Evolutionary conservation across 352 stramenopile species (phyloP).

Genomic region (Aphanomyces euteiches): DNA sequence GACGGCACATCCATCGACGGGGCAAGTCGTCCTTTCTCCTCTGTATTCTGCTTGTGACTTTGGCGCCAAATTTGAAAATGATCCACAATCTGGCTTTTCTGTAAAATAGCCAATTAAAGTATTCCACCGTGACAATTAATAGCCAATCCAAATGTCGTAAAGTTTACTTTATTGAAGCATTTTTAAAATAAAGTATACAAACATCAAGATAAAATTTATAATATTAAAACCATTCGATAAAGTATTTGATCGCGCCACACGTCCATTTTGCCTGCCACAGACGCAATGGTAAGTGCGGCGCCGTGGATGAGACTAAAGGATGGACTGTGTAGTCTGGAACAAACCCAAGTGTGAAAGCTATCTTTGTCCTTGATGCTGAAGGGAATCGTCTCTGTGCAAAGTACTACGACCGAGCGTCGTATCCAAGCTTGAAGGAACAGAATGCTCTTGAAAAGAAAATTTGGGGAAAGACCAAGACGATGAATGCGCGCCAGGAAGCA

Average conservation of each 20-base stretch:
- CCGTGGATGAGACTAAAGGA: neutral
- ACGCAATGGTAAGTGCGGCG: constrained; percentile 24
- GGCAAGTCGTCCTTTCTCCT: too few species aligned
- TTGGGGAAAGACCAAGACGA: constrained; percentile 88
- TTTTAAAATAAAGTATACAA: neutral
- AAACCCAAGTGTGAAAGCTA: constrained; percentile 75
- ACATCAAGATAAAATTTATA: neutral
- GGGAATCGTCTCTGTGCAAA: constrained; percentile 88
- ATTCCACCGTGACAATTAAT: too few species aligned
- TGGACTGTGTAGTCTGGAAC: neutral
- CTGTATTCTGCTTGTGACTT: too few species aligned
- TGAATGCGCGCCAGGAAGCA: constrained; percentile 77
- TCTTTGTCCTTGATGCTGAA: constrained; percentile 85
- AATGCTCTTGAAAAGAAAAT: constrained; percentile 87
- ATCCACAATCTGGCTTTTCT: too few species aligned
- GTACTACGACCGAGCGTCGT: constrained; percentile 87
- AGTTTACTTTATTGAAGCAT: neutral
- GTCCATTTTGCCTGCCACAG: constrained; percentile 16
- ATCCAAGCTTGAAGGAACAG: constrained; percentile 81
- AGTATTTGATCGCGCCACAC: constrained; percentile 3
- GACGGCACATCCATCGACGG: too few species aligned
- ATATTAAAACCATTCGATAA: constrained; percentile 6
- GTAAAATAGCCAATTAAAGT: too few species aligned
- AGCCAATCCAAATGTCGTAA: too few species aligned
- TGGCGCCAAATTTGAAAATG: too few species aligned